phyloP scores from a whole-genome alignment of 78 protist species.

The Protostelium mycophagum region DNA sequence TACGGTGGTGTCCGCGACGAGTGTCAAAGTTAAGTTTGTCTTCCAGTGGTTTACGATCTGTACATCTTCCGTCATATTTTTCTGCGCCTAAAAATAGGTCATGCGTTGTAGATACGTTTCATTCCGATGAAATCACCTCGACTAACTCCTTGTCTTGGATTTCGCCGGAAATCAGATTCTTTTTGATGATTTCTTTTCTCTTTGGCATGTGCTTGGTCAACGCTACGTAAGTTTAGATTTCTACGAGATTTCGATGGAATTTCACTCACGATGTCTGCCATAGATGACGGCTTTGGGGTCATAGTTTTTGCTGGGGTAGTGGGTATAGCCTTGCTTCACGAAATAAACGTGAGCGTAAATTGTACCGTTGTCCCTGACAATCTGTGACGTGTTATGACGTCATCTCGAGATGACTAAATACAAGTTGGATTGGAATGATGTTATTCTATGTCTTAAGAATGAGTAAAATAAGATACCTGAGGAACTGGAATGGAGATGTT shows the following conservation, averaged over 20 bases:
- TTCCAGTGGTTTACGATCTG: conserved; percentile 39
- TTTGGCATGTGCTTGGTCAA: not conserved
- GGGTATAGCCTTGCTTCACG: not conserved
- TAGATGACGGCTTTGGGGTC: not conserved
- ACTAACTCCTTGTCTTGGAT: not conserved
- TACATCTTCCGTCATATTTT: not conserved
- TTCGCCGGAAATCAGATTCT: conserved; percentile 5
- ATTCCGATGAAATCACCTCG: not conserved
- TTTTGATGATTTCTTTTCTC: not conserved
- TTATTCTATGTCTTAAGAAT: too few species aligned
- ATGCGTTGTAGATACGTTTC: not conserved
- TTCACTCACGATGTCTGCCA: not conserved
- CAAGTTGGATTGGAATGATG: too few species aligned
- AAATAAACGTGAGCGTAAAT: conserved; percentile 52
- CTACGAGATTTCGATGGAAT: not conserved
- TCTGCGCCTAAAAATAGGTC: not conserved
- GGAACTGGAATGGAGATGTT: not conserved
- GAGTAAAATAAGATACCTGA: not conserved
- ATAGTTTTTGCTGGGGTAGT: not conserved
- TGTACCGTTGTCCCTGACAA: conserved; percentile 44
- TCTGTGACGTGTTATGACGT: not conserved
- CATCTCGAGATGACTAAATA: too few species aligned
- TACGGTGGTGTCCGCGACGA: conserved; percentile 48
- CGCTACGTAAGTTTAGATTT: not conserved
- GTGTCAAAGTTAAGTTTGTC: conserved; percentile 33